phyloP scores from a whole-genome alignment of 2,329 filamentous ascomycete species.

The Neonectria coccinea region DNA sequence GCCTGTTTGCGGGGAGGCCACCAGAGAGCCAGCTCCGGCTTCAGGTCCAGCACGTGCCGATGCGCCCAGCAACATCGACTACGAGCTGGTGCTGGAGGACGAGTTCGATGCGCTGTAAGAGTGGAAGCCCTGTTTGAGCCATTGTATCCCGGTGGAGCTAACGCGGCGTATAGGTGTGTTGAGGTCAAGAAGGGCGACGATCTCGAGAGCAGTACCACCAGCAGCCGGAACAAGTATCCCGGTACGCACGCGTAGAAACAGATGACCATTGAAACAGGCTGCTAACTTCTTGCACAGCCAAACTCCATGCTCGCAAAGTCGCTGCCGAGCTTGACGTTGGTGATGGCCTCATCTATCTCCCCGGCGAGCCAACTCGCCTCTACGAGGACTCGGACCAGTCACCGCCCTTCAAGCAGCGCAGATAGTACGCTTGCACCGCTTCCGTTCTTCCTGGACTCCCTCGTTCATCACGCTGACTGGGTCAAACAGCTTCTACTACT shows the following conservation, averaged over 20 bases:
- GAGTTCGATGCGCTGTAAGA: conserved; percentile 68
- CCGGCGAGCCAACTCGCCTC: conserved; percentile 61
- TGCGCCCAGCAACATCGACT: conserved; percentile 29
- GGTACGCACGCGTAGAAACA: conserved; percentile 43
- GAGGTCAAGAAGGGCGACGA: conserved; percentile 51
- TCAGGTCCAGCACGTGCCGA: conserved; percentile 8
- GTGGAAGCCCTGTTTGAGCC: background rate
- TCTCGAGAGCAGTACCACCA: conserved; percentile 21
- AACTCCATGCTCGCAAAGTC: conserved; percentile 68
- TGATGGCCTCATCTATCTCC: conserved; percentile 67
- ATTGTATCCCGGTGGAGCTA: background rate
- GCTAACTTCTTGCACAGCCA: conserved; percentile 55
- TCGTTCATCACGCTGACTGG: conserved; percentile 5
- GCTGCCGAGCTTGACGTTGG: conserved; percentile 61
- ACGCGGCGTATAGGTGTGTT: conserved; percentile 47
- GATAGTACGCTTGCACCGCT: conserved; percentile 60
- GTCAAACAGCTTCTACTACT: conserved; percentile 66
- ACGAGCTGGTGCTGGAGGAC: conserved; percentile 59
- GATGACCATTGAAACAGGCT: background rate
- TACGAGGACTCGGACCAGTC: conserved; percentile 71
- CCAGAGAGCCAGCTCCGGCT: conserved; percentile 15
- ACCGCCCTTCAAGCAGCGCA: conserved; percentile 66
- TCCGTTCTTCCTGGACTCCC: background rate
- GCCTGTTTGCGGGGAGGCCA: conserved; percentile 23
- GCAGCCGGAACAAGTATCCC: conserved; percentile 51